Percentiles rank a stretch among this genome's conserved stretches.
Evolutionary conservation across 371 early-diverging fungal genomes (phyloP).

Genomic region (Mortierella sp.): DNA sequence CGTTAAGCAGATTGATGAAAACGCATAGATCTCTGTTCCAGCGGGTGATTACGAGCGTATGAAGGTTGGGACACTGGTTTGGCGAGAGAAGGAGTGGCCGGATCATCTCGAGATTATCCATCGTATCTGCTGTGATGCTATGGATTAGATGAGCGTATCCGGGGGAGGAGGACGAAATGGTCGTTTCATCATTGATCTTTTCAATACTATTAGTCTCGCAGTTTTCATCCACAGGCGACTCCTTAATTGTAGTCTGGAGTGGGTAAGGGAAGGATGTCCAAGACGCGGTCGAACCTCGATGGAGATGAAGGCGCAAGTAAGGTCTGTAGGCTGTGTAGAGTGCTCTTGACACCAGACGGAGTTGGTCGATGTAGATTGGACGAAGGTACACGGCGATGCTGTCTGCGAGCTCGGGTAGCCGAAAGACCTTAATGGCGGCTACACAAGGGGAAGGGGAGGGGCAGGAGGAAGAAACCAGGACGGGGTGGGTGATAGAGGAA

Average conservation of each 20-base stretch:
- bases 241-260: not conserved
- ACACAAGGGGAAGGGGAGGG: not conserved
- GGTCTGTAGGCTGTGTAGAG: slow-evolving; percentile 30
- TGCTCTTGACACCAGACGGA: slow-evolving; percentile 31
- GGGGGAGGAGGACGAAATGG: not conserved
- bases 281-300: slow-evolving; percentile 29
- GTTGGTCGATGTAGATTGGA: slow-evolving; percentile 31
- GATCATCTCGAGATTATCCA: slow-evolving; percentile 35
- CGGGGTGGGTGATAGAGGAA: not conserved
- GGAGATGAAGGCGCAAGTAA: slow-evolving; percentile 36
- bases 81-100: slow-evolving; percentile 8
- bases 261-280: slow-evolving; percentile 34
- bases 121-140: slow-evolving; percentile 28
- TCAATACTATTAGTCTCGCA: not conserved
- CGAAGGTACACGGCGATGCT: slow-evolving; percentile 27
- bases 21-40: slow-evolving; percentile 24
- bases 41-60: slow-evolving; percentile 24
- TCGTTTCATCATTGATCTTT: not conserved
- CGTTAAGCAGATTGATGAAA: slow-evolving; percentile 8
- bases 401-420: slow-evolving; percentile 39
- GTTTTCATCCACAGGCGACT: not conserved
- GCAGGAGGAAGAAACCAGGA: not conserved
- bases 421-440: slow-evolving; percentile 30
- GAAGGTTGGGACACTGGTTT: slow-evolving; percentile 25
- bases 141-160: slow-evolving; percentile 24